Evolutionary conservation across 768 basidiomycete species (phyloP).

Genomic region (Terana coerulea): DNA sequence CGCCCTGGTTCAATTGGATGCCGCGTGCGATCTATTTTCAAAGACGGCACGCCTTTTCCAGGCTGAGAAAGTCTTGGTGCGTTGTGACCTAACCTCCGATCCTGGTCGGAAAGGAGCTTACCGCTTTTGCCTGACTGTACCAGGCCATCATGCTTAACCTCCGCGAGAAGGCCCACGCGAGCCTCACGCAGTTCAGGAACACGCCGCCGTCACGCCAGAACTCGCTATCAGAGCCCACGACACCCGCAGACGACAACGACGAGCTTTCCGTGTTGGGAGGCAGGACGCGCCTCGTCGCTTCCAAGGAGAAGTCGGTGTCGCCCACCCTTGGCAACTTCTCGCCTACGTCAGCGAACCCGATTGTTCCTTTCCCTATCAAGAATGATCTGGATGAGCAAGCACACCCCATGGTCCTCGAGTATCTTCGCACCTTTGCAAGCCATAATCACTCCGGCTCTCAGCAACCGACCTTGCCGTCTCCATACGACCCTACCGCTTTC

Average conservation of each 20-base stretch:
- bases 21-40: slow-evolving; percentile 55
- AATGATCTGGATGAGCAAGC: slow-evolving; percentile 46
- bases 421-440: slow-evolving; percentile 57
- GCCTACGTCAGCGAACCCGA: slow-evolving; percentile 66
- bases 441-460: slow-evolving; percentile 6
- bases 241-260: slow-evolving; percentile 56
- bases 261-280: slow-evolving; percentile 60
- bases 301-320: slow-evolving; percentile 35
- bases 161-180: slow-evolving; percentile 42
- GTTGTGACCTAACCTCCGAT: slow-evolving; percentile 25
- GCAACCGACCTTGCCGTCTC: slow-evolving; percentile 7
- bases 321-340: slow-evolving; percentile 49
- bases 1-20: slow-evolving; percentile 61
- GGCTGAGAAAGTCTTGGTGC: slow-evolving; percentile 57
- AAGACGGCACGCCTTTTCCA: slow-evolving; percentile 50
- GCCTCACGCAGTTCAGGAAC: slow-evolving; percentile 35
- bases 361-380: slow-evolving; percentile 66
- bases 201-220: slow-evolving; percentile 30
- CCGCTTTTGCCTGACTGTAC: background rate
- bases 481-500: slow-evolving; percentile 5
- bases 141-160: slow-evolving; percentile 59
- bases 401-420: slow-evolving; percentile 64
- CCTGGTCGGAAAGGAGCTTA: slow-evolving; percentile 8
- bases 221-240: slow-evolving; percentile 34
- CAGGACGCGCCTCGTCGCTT: slow-evolving; percentile 55